A percentile compares a stretch with the other conserved stretches of the same genome.
Evolutionary conservation across 441 rosid species (phyloP).

Genomic region (Isatis lusitanica): DNA sequence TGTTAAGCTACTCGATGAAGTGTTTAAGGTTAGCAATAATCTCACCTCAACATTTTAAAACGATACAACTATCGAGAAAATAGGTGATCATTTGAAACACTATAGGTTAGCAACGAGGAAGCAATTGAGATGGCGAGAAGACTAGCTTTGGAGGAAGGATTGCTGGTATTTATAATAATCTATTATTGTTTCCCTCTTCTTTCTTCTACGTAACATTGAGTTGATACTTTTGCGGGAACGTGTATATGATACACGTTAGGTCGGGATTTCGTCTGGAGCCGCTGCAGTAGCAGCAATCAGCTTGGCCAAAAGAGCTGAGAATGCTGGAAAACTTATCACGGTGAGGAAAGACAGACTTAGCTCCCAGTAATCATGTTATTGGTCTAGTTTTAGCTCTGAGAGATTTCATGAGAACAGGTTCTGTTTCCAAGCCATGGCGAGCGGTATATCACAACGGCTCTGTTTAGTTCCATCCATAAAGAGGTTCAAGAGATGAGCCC

Average conservation of each 20-base stretch:
- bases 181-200: background rate
- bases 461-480: constrained; percentile 65
- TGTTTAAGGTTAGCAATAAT: constrained; percentile 69
- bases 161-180: constrained; percentile 59
- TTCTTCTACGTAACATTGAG: background rate
- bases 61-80: background rate
- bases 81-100: background rate
- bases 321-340: constrained; percentile 82
- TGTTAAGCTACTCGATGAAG: constrained; percentile 85
- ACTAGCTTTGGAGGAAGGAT: constrained; percentile 88
- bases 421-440: constrained; percentile 97
- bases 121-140: constrained; percentile 93
- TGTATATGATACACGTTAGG: constrained; percentile 50
- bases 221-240: background rate
- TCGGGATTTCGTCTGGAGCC: constrained; percentile 95
- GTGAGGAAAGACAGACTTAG: constrained; percentile 40
- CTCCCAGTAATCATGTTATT: background rate
- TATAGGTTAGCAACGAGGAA: constrained; percentile 75
- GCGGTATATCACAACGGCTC: constrained; percentile 78
- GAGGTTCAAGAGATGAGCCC: constrained; percentile 67
- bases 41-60: background rate
- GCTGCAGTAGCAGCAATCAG: constrained; percentile 86
- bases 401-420: constrained; percentile 46
- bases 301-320: constrained; percentile 80
- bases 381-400: background rate